Base-by-base conservation (phyloP, 2,329 filamentous ascomycete species). In the Ophiocordyceps sinensis region DNA sequence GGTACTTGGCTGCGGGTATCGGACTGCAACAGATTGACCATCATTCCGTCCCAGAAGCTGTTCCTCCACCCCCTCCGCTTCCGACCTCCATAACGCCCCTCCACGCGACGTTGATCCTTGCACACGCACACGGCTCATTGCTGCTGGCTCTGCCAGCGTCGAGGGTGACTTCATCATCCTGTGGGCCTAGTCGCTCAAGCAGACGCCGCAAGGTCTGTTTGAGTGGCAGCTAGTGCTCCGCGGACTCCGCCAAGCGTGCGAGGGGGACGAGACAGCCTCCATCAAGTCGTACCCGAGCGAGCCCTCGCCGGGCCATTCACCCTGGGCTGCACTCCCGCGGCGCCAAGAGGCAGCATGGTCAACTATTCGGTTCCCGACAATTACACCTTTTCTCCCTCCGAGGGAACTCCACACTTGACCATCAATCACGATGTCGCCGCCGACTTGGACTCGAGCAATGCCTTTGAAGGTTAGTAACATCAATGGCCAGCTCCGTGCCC, bases 121-220 rank as follows among this genome's bases (percentile, higher is more conserved):
- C 53, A 51, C 54, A 55, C 57, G 49, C 49, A 49, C 47, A 43
- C 50, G 43, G 50, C 61, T 51, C 55, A 73, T 73, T 84, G 77
- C 73, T 77, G 82, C 83, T 87, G 84, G 85, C 83, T 82, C 38
- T 76, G 84, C 86, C 84, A 89, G 82, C 84, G 75, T 74, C 70
- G 64, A 65, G 53, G 55, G n/a, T 64, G 63, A 63, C 66, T 3
- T 69, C 68, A 71, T 73, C 70, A 49, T 75, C 72, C 75, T 77
- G 82, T 91, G 86, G 85, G 86, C 85, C 86, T 91, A 87, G 85
- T 91, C 83, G 88, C 85, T 88, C 85, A 84, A 79, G 75, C 86
- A 84, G 73, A 84, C 83, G 73, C 81, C 78, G 77, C 82, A 86
- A 82, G 77, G 82, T 88, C 88, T 85, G 85, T 89, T 86, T 93